A percentile compares a stretch with the other conserved stretches of the same genome.
phyloP scores from a whole-genome alignment of 805 yeast genomes.

The Hanseniaspora lachancei region DNA sequence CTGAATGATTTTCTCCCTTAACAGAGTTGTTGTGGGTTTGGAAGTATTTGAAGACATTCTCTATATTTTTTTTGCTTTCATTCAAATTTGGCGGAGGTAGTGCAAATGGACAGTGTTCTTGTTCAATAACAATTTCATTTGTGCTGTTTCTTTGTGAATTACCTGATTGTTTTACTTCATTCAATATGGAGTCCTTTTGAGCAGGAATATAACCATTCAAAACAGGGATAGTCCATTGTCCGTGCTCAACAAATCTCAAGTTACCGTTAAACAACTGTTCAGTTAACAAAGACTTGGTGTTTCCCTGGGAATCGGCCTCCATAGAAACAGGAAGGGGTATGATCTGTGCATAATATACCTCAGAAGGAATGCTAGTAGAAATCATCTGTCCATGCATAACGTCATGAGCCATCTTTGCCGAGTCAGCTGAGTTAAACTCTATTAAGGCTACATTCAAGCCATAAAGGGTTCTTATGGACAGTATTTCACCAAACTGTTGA shows the following conservation, averaged over 20 bases:
- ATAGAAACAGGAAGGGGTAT: constrained; percentile 21
- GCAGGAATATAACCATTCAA: constrained; percentile 16
- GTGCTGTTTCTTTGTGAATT: background rate
- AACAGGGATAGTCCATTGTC: constrained; percentile 24
- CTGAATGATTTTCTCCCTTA: background rate
- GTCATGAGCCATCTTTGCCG: constrained; percentile 69
- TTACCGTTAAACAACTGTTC: constrained; percentile 27
- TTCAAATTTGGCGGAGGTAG: constrained; percentile 25
- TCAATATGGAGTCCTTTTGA: constrained; percentile 2
- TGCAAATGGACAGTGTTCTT: constrained; percentile 27
- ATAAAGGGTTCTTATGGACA: constrained; percentile 47
- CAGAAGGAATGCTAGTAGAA: constrained; percentile 52
- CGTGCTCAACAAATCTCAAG: constrained; percentile 25
- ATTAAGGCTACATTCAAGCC: constrained; percentile 44
- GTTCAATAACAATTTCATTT: constrained; percentile 17
- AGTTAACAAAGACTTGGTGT: constrained; percentile 20
- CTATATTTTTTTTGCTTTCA: constrained; percentile 16
- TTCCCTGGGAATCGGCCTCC: constrained; percentile 6
- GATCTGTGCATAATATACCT: constrained; percentile 75
- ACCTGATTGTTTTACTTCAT: background rate
- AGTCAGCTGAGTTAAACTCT: constrained; percentile 57
- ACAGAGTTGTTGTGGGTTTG: constrained; percentile 14
- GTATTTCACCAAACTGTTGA: constrained; percentile 47
- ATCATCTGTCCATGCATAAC: constrained; percentile 71
- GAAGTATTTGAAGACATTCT: constrained; percentile 20